Evolutionary conservation across 2,329 filamentous ascomycete species (phyloP).

Genomic region (Pseudogymnoascus sp.): DNA sequence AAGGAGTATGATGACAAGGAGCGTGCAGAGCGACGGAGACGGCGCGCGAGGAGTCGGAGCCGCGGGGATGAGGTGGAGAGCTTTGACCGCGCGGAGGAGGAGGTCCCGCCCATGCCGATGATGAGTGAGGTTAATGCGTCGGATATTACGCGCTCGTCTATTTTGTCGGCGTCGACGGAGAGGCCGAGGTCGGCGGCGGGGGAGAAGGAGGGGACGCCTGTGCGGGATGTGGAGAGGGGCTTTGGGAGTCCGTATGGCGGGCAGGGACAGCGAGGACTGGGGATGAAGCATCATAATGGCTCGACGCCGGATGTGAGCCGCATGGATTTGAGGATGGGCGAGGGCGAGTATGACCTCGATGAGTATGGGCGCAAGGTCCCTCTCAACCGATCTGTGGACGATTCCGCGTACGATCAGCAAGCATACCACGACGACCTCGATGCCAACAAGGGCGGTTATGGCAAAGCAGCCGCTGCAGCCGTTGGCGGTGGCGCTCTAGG

Average conservation of each 20-base stretch:
- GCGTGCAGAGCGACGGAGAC: conserved; percentile 29
- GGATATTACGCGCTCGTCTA: conserved; percentile 79
- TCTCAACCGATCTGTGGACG: conserved; percentile 14
- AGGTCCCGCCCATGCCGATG: conserved; percentile 71
- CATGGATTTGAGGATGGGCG: conserved; percentile 31
- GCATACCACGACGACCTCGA: conserved; percentile 24
- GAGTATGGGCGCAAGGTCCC: conserved; percentile 27
- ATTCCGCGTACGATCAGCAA: conserved; percentile 13
- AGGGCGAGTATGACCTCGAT: conserved; percentile 26
- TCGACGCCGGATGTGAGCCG: conserved; percentile 40
- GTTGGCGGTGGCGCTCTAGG: conserved; percentile 26
- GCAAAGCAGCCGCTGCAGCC: conserved; percentile 20
- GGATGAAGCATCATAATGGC: conserved; percentile 50
- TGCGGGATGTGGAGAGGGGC: conserved; percentile 56
- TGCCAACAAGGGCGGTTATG: conserved; percentile 22
- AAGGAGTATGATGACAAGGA: conserved; percentile 33
- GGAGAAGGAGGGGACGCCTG: conserved; percentile 42
- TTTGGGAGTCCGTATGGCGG: conserved; percentile 51
- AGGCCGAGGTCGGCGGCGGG: conserved; percentile 61
- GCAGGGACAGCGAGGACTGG: conserved; percentile 53
- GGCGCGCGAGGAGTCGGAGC: conserved; percentile 38
- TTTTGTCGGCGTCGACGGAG: conserved; percentile 74
- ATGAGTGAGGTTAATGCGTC: conserved; percentile 80
- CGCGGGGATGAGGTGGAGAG: conserved; percentile 36
- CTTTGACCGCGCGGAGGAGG: conserved; percentile 31